Percentiles rank a stretch among this genome's conserved stretches.
These are phyloP conservation scores for Megacollybia marginata DNA, from an alignment of 768 basidiomycete species.

Conservation along the genomic window DNA sequence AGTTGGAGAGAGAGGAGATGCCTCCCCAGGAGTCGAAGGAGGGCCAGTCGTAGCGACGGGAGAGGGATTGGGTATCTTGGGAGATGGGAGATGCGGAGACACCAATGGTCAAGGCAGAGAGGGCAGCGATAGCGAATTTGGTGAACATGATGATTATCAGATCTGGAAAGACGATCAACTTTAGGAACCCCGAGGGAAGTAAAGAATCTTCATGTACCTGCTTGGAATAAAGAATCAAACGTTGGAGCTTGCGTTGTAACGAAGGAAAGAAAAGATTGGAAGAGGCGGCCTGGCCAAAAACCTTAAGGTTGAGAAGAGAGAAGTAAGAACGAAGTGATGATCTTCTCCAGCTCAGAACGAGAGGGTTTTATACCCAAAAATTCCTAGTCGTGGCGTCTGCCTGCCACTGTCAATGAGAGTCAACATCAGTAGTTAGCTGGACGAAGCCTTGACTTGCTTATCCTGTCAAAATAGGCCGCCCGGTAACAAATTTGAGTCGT, in stretches of 20 bases:
- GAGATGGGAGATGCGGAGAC: background rate
- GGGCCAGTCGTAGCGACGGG: background rate
- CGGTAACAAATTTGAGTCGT: no score
- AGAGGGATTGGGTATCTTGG: background rate
- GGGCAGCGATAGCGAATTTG: constrained; percentile 20
- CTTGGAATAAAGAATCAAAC: constrained; percentile 18
- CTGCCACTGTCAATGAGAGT: no score
- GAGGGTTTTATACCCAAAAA: background rate
- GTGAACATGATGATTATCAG: constrained; percentile 25
- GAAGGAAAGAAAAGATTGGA: constrained; percentile 17
- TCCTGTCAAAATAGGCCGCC: no score
- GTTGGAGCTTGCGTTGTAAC: constrained; percentile 8
- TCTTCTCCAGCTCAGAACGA: background rate
- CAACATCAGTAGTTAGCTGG: no score
- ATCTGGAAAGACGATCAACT: no score
- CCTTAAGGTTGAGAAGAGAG: constrained; percentile 11
- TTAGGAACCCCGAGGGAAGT: no score
- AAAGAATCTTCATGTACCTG: constrained; percentile 10
- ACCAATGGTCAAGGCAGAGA: constrained; percentile 18
- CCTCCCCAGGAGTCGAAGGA: constrained; percentile 15
- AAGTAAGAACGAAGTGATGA: constrained; percentile 12
- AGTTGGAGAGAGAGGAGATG: constrained; percentile 7
- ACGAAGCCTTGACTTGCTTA: no score
- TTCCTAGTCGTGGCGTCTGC: no score
- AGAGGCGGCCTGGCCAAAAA: constrained; percentile 27